Base-by-base conservation (phyloP, 345 rosid genomes). In the Citrus cavaleriei region DNA sequence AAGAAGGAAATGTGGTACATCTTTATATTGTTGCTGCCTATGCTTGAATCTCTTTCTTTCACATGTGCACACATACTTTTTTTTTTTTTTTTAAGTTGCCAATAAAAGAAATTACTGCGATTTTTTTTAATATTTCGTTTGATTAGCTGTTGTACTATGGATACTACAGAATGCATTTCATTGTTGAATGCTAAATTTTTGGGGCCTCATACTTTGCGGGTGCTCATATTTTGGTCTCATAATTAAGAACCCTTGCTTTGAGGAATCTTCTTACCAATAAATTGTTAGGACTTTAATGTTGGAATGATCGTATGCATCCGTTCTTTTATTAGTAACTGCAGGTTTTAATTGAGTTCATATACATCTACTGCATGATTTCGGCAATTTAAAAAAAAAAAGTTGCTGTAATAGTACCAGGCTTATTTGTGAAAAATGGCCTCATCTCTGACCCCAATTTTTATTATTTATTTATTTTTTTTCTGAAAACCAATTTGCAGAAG, bases 401-500 rank as follows among this genome's bases (percentile, higher is more conserved):
- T 2, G 42, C 34, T 65, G 72, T 24, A 22, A 38, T 38, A 5
- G 37, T 34, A 22, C 7, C 21, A 68, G 72, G 72, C 51, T 35
- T 68, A 13, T 38, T 68, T 68, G 4, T 16, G 6, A 49, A 35
- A 34, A 22, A 49, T 27, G 34, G 46, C 65, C 59, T 25, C 25
- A 25, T 25, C 25, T 69, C 51, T 25, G 25, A 25, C 25, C 25
- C 25, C 25, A 32, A 32, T 32, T 32, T 32, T 66, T 57, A 34
- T 24, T 69, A 35, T 32, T 72, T 57, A 58, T 30, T 69, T 19
- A 42, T 32, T 75, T 61, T 25, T 25, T 25, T 25, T 25, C 35
- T 27, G 68, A 51, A 10, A 51, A 58, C 57, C n/a, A 13, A 58
- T 74, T 75, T 88, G 89, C 93, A 95, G 99, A 95, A 76, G 96